These are phyloP conservation scores for Acanthamoeba lenticulata DNA, from an alignment of 208 protist genomes.

Conservation along the genomic window DNA sequence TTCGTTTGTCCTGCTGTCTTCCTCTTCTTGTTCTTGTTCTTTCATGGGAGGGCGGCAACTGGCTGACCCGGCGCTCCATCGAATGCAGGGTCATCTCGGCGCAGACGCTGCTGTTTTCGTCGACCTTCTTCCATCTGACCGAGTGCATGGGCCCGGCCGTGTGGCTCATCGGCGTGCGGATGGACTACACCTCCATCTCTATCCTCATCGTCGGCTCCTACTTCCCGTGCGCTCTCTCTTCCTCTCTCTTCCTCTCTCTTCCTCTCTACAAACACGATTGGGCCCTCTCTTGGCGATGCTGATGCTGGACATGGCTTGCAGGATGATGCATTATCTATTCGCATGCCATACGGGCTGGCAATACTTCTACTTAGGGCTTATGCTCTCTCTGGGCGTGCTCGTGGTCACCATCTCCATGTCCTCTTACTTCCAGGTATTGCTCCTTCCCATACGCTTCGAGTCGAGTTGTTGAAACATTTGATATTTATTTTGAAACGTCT, in stretches of 20 bases:
- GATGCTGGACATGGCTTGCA: not conserved
- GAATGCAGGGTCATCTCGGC: slow-evolving; percentile 5
- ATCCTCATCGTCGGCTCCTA: slow-evolving; percentile 59
- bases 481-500: not conserved
- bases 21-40: not conserved
- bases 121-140: slow-evolving; percentile 37
- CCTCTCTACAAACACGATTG: not conserved
- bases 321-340: slow-evolving; percentile 55
- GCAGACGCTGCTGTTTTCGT: slow-evolving; percentile 24
- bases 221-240: not conserved
- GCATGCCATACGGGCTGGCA: not conserved
- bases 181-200: slow-evolving; percentile 62
- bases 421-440: slow-evolving; percentile 4
- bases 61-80: not conserved
- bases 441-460: not conserved
- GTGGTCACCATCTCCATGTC: slow-evolving; percentile 38
- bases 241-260: not conserved
- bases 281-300: not conserved
- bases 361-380: slow-evolving; percentile 35
- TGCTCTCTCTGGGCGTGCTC: not conserved
- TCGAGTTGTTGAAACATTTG: too few species aligned
- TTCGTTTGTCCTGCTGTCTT: not conserved
- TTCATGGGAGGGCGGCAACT: not conserved
- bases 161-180: slow-evolving; percentile 15
- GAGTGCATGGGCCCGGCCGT: not conserved